Conservation (phyloP, 164 flowering plant genomes). For the Macadamia integrifolia region DNA sequence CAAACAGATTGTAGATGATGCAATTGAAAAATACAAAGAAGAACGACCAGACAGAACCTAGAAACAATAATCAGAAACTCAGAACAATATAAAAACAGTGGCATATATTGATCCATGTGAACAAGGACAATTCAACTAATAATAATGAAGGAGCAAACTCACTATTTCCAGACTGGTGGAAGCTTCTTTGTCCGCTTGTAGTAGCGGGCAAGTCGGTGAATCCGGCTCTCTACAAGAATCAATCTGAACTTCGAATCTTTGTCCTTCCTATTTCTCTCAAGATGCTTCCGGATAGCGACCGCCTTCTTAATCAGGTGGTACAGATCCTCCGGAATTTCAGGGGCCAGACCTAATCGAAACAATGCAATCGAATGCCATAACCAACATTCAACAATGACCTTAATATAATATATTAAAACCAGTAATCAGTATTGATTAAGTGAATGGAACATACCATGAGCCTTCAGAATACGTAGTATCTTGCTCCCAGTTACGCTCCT, state of each 20-base stretch:
- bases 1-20: too few relatives aligned
- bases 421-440: background rate
- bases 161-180: conserved; percentile 94
- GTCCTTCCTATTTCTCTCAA: conserved; percentile 94
- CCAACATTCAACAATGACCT: background rate
- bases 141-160: conserved; percentile 16
- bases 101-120: too few relatives aligned
- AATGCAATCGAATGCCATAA: background rate
- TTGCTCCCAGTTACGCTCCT: conserved; percentile 87
- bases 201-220: conserved; percentile 91
- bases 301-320: conserved; percentile 92
- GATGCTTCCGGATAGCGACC: conserved; percentile 85
- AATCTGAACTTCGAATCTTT: conserved; percentile 90
- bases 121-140: background rate
- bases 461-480: conserved; percentile 83
- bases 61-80: too few relatives aligned
- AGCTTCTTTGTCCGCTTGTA: conserved; percentile 96
- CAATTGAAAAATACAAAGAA: too few relatives aligned
- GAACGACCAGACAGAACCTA: too few relatives aligned
- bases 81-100: too few relatives aligned
- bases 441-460: conserved; percentile 45
- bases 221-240: conserved; percentile 95
- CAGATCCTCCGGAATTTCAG: conserved; percentile 91
- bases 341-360: conserved; percentile 61
- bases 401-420: background rate